Percentiles rank a stretch among this genome's conserved stretches.
These are phyloP conservation scores for Hypoxylon sp. DNA, from an alignment of 2,329 filamentous ascomycete species.

Conservation along the genomic window DNA sequence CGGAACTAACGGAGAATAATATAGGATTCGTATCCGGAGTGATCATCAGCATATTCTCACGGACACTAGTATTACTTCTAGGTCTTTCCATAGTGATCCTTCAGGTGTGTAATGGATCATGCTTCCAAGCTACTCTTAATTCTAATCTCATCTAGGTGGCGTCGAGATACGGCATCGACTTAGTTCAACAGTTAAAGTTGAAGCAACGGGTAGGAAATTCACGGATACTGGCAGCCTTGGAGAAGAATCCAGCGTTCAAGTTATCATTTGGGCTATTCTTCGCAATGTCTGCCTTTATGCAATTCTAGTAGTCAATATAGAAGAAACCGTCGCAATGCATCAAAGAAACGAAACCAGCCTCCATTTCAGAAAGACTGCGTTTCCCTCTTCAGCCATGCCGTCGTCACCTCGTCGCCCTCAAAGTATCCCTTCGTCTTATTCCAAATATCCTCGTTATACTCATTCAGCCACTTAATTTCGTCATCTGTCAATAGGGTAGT, in stretches of 20 bases:
- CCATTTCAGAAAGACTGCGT: slow-evolving; percentile 72
- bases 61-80: slow-evolving; percentile 76
- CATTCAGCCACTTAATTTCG: slow-evolving; percentile 90
- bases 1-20: slow-evolving; percentile 1
- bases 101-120: slow-evolving; percentile 64
- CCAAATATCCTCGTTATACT: slow-evolving; percentile 84
- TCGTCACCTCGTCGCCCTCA: slow-evolving; percentile 76
- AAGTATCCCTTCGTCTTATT: slow-evolving; percentile 87
- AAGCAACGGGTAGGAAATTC: slow-evolving; percentile 56
- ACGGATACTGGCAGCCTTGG: slow-evolving; percentile 64
- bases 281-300: slow-evolving; percentile 76
- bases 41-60: slow-evolving; percentile 78
- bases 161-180: slow-evolving; percentile 54
- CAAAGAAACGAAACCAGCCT: slow-evolving; percentile 4
- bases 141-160: slow-evolving; percentile 50
- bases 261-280: slow-evolving; percentile 81
- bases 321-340: slow-evolving; percentile 19
- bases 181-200: slow-evolving; percentile 52
- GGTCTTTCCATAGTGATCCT: slow-evolving; percentile 74
- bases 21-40: slow-evolving; percentile 75
- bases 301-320: slow-evolving; percentile 52
- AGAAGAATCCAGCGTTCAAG: slow-evolving; percentile 74
- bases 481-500: slow-evolving; percentile 75
- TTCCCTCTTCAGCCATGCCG: slow-evolving; percentile 88
- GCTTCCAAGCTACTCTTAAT: not conserved